Base-by-base conservation (phyloP, 805 yeast species). In the Candida glaebosa region DNA sequence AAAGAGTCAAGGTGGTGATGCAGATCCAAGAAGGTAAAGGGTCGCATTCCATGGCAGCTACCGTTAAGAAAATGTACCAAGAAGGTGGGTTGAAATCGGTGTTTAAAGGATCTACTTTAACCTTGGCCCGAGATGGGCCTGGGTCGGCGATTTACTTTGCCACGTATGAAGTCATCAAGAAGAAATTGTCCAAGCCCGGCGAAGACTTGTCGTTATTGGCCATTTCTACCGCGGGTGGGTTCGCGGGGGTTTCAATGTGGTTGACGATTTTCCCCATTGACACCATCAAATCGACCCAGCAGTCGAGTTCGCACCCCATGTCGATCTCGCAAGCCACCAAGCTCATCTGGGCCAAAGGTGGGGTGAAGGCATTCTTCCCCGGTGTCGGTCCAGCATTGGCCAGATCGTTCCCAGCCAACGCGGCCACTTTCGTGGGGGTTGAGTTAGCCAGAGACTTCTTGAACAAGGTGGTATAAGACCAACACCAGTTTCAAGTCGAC, bases 191-290 rank as follows among this genome's bases (percentile, higher is more conserved):
- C 9, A 61, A 63, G 12, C 78, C 79, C 17, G 79, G 78, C 26
- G 45, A 52, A 43, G 71, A 77, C 37, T 57, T 88, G 56, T 83
- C 90, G 4, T 68, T 91, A 33, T 65, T 76, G 18, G 89, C 93
- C 24, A 79, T 93, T 45, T 79, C 87, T 50, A 71, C 85, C 33
- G 96, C 97, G 26, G 99, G 99, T 61, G 99, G 98, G 17, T 75
- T 81, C 57, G 96, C 97, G 1, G 99, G 99, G 57, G 87, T 91
- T 46, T 80, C 96, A 8, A 91, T 91, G 99, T 91, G 99, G 99
- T 65, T 84, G 22, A 87, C 85, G 17, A 93, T 91, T 15, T 91
- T 89, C 86, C 99, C 99, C 26, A 78, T 91, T 34, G 99, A 91
- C 63, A 93, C 98, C 6, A 84, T 91, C 62, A 91, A 91, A 71